A percentile compares a stretch with the other conserved stretches of the same genome.
phyloP scores from a whole-genome alignment of 495 filamentous ascomycete genomes.

The Penicillium cosmopolitanum region DNA sequence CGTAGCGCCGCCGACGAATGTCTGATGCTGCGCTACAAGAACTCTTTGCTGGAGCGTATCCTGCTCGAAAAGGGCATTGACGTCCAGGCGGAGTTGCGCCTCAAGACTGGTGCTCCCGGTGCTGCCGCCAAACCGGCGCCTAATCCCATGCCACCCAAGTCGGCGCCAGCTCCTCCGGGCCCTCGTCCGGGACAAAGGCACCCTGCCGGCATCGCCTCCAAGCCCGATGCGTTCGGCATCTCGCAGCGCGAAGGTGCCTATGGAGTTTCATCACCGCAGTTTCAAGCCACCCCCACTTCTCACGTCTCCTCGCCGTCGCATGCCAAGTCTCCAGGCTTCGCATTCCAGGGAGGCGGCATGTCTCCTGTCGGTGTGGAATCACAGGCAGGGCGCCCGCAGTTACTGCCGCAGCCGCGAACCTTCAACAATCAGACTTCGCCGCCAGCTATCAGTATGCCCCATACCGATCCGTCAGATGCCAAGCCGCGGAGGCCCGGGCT shows the following conservation, averaged over 20 bases:
- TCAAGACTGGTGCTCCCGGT: constrained; percentile 77
- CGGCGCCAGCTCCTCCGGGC: constrained; percentile 45
- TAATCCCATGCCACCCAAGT: constrained; percentile 46
- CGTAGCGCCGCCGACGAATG: constrained; percentile 96
- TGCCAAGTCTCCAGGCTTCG: constrained; percentile 70
- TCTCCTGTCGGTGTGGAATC: constrained; percentile 70
- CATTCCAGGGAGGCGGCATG: constrained; percentile 68
- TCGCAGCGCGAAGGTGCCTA: constrained; percentile 55
- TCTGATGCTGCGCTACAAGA: constrained; percentile 97
- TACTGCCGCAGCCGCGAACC: constrained; percentile 46
- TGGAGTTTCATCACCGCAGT: constrained; percentile 60
- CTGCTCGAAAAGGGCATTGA: constrained; percentile 98
- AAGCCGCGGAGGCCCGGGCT: constrained; percentile 40
- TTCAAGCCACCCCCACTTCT: constrained; percentile 79
- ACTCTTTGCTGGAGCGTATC: constrained; percentile 92
- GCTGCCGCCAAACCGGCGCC: constrained; percentile 54
- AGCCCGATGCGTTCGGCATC: constrained; percentile 63
- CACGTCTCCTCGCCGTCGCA: constrained; percentile 77
- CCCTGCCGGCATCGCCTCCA: constrained; percentile 70
- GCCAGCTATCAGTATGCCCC: constrained; percentile 46
- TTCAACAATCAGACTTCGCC: constrained; percentile 44
- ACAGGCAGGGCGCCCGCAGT: constrained; percentile 56
- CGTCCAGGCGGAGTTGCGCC: constrained; percentile 90
- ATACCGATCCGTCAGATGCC: constrained; percentile 41
- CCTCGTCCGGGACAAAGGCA: constrained; percentile 63